Conservation (phyloP, 2,329 filamentous ascomycete species). For the Fusarium virguliforme region DNA sequence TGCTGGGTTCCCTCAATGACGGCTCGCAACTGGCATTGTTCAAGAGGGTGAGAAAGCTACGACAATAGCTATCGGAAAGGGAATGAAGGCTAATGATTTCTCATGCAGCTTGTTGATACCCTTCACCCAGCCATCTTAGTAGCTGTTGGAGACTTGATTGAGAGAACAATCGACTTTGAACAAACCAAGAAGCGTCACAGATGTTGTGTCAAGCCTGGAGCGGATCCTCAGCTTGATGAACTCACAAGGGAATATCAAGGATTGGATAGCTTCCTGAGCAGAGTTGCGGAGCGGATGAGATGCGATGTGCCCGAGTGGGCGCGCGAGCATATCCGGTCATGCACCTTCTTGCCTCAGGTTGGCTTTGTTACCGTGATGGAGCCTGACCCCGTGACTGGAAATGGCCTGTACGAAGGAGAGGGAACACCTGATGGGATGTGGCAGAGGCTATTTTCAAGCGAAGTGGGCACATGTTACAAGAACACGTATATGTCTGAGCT, state of each 20-base stretch:
- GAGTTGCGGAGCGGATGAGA: slow-evolving; percentile 77
- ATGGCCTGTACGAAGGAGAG: slow-evolving; percentile 75
- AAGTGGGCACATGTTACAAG: slow-evolving; percentile 86
- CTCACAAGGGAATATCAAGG: slow-evolving; percentile 85
- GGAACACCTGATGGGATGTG: slow-evolving; percentile 73
- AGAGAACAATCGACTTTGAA: slow-evolving; percentile 84
- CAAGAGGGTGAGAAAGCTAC: slow-evolving; percentile 62
- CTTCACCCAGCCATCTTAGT: slow-evolving; percentile 74
- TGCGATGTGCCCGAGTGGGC: slow-evolving; percentile 74
- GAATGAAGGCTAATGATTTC: slow-evolving; percentile 20
- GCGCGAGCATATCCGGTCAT: slow-evolving; percentile 73
- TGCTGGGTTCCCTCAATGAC: slow-evolving; percentile 58
- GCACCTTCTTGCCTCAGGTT: slow-evolving; percentile 91
- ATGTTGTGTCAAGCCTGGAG: slow-evolving; percentile 79
- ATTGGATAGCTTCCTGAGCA: slow-evolving; percentile 80
- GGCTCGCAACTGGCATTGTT: slow-evolving; percentile 42
- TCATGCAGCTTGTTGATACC: slow-evolving; percentile 68
- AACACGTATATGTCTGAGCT: slow-evolving; percentile 85
- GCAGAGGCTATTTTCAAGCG: slow-evolving; percentile 83
- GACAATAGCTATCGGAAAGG: not conserved
- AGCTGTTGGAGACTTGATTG: slow-evolving; percentile 79
- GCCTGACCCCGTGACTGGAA: slow-evolving; percentile 63
- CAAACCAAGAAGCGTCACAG: slow-evolving; percentile 79
- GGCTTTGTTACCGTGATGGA: slow-evolving; percentile 90
- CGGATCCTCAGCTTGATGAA: slow-evolving; percentile 82